Percentiles rank a stretch among this genome's conserved stretches.
Conservation (phyloP, 192 early-diverging fungal genomes). For the Backusella macrospora region DNA sequence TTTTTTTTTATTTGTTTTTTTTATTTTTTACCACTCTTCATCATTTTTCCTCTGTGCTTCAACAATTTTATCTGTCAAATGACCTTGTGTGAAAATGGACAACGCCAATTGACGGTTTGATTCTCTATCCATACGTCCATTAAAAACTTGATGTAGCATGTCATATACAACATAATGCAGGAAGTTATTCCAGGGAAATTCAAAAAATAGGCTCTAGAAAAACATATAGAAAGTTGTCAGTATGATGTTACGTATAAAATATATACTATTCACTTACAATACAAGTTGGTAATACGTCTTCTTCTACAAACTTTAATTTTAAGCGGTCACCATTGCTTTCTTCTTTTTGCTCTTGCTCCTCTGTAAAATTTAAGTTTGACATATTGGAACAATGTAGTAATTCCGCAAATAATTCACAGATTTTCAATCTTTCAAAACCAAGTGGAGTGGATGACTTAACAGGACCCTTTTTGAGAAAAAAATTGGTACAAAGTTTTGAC, state of each 20-base stretch:
- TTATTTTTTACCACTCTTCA: slow-evolving; percentile 64
- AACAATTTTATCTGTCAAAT: slow-evolving; percentile 82
- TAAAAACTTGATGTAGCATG: slow-evolving; percentile 97
- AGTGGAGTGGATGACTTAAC: slow-evolving; percentile 77
- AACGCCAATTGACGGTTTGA: slow-evolving; percentile 60
- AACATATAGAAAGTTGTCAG: background rate
- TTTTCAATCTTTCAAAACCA: slow-evolving; percentile 92
- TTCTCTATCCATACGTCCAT: slow-evolving; percentile 77
- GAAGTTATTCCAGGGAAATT: slow-evolving; percentile 98
- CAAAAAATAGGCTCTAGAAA: slow-evolving; percentile 81
- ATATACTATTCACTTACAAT: slow-evolving; percentile 34
- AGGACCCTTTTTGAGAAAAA: slow-evolving; percentile 43
- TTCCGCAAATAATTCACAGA: slow-evolving; percentile 99
- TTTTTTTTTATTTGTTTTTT: slow-evolving; percentile 12
- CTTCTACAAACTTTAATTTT: slow-evolving; percentile 68
- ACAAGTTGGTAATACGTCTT: slow-evolving; percentile 64
- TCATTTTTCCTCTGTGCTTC: slow-evolving; percentile 86
- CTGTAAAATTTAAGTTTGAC: slow-evolving; percentile 65
- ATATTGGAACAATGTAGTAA: slow-evolving; percentile 91
- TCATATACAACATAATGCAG: slow-evolving; percentile 98
- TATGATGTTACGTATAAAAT: background rate
- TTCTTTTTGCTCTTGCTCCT: slow-evolving; percentile 23
- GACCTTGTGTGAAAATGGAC: slow-evolving; percentile 81
- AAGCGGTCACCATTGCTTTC: slow-evolving; percentile 72
- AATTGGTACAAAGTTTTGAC: background rate